Evolutionary conservation across 805 yeast genomes (phyloP).

Genomic region (Grigorovia transvaalensis): DNA sequence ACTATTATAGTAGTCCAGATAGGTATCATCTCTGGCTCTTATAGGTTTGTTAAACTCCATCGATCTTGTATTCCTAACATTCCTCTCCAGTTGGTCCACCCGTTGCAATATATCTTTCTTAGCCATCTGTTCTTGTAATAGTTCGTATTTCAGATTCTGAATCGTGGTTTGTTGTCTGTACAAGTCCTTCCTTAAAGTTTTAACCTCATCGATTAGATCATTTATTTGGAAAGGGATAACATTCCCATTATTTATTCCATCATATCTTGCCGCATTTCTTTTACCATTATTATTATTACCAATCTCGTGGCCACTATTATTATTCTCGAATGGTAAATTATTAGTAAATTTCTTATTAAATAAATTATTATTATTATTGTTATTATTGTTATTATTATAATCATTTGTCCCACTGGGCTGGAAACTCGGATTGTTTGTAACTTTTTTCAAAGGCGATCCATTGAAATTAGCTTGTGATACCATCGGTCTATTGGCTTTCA

Average conservation of each 20-base stretch:
- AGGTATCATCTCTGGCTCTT: neutral
- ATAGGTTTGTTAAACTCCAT: neutral
- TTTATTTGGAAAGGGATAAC: constrained; percentile 1
- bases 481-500: neutral
- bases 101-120: constrained; percentile 11
- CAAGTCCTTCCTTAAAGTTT: constrained; percentile 11
- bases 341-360: neutral
- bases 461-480: neutral
- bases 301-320: no score
- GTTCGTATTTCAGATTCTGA: constrained; percentile 10
- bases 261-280: no score
- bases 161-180: constrained; percentile 17
- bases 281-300: no score
- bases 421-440: neutral
- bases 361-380: neutral
- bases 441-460: neutral
- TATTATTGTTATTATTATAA: no score
- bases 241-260: neutral
- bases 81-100: constrained; percentile 8
- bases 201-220: constrained; percentile 10
- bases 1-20: neutral
- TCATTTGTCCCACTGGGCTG: neutral
- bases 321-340: neutral
- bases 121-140: constrained; percentile 9
- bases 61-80: neutral